Evolutionary conservation across 2,329 filamentous ascomycete genomes (phyloP).

Genomic region (Trichothecium sympodiale): DNA sequence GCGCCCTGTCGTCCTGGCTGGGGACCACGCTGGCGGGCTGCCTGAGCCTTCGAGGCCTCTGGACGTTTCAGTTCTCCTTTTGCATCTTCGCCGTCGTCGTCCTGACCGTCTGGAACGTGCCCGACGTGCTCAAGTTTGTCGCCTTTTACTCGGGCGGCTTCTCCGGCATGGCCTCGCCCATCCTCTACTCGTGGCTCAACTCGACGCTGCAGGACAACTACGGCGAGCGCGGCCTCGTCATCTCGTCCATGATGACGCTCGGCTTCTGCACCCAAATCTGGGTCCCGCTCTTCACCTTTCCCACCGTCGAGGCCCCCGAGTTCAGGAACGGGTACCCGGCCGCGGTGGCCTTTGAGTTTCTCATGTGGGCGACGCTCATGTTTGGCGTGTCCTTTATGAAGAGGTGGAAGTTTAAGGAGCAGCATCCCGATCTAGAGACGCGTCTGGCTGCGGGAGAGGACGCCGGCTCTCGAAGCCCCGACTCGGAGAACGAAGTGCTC

Average conservation of each 20-base stretch:
- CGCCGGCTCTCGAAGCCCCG: no score
- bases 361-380: constrained; percentile 16
- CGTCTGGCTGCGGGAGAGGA: constrained; percentile 4
- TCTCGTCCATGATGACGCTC: constrained; percentile 22
- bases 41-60: constrained; percentile 15
- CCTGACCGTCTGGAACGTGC: constrained; percentile 17
- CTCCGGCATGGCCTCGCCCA: constrained; percentile 18
- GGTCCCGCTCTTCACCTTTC: constrained; percentile 17
- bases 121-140: constrained; percentile 15
- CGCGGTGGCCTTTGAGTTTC: constrained; percentile 12
- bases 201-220: constrained; percentile 18
- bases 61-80: constrained; percentile 13
- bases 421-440: constrained; percentile 11
- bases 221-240: constrained; percentile 19
- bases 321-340: constrained; percentile 16
- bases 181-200: constrained; percentile 20
- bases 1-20: constrained; percentile 15
- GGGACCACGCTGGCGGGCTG: constrained; percentile 16
- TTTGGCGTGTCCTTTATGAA: constrained; percentile 15
- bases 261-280: constrained; percentile 19
- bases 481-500: no score
- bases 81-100: constrained; percentile 16
- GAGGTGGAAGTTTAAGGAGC: constrained; percentile 12
- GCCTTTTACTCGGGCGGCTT: constrained; percentile 20
- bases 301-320: constrained; percentile 14